These are phyloP conservation scores for Remersonia thermophila DNA, from an alignment of 2,329 filamentous ascomycete species.

Conservation along the genomic window DNA sequence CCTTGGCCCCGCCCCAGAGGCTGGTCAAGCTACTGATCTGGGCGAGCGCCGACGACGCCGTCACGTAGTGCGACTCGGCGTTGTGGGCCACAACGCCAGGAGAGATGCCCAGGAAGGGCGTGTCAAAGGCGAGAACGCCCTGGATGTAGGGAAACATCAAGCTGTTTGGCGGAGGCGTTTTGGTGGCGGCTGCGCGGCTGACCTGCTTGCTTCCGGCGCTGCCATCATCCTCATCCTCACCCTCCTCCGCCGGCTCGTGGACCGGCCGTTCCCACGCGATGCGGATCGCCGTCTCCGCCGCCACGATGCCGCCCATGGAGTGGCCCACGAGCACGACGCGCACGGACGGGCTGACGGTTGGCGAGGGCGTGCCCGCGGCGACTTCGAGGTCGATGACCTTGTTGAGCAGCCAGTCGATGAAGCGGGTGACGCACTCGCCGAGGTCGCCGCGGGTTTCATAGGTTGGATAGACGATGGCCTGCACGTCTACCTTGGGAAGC, in stretches of 20 bases:
- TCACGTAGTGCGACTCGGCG: slow-evolving; percentile 76
- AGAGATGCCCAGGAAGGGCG: slow-evolving; percentile 73
- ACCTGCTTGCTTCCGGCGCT: no score
- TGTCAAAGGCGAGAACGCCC: slow-evolving; percentile 86
- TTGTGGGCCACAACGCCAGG: slow-evolving; percentile 75
- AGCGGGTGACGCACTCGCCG: slow-evolving; percentile 54
- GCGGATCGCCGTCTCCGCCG: slow-evolving; percentile 72
- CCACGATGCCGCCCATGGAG: slow-evolving; percentile 89
- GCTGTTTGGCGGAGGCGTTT: slow-evolving; percentile 32
- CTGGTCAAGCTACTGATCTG: slow-evolving; percentile 50
- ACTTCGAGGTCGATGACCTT: slow-evolving; percentile 94
- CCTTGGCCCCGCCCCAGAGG: slow-evolving; percentile 47
- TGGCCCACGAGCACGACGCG: slow-evolving; percentile 74
- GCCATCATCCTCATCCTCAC: no score
- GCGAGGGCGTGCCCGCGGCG: slow-evolving; percentile 62
- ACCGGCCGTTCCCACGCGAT: slow-evolving; percentile 48
- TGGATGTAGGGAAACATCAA: slow-evolving; percentile 93
- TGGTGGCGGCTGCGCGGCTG: slow-evolving; percentile 11
- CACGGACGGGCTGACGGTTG: slow-evolving; percentile 76
- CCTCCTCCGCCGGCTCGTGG: no score
- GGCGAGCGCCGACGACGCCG: slow-evolving; percentile 55
- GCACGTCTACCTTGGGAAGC: slow-evolving; percentile 57
- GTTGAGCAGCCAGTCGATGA: slow-evolving; percentile 77
- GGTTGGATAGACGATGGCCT: slow-evolving; percentile 60
- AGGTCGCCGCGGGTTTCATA: slow-evolving; percentile 76